phyloP scores from a whole-genome alignment of 176 grass and related monocot species.

The Phoenix dactylifera region DNA sequence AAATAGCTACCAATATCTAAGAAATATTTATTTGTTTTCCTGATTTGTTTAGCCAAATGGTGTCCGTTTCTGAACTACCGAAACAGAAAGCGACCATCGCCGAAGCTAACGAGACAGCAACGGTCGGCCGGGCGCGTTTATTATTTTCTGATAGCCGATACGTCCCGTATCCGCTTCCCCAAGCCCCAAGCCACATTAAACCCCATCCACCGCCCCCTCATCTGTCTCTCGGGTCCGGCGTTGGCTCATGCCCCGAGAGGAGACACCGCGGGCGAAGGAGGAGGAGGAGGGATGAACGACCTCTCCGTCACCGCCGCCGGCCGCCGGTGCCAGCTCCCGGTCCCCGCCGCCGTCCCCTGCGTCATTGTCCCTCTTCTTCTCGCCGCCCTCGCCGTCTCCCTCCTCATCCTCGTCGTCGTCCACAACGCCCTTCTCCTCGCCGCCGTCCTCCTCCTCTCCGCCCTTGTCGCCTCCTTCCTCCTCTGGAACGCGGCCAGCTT shows the following conservation, averaged over 20 bases:
- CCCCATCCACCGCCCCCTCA: no score
- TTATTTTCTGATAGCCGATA: no score
- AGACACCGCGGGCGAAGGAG: background rate
- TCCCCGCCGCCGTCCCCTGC: conserved; percentile 39
- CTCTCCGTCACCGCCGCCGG: conserved; percentile 33
- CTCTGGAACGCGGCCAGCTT: conserved; percentile 65
- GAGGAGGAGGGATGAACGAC: conserved; percentile 32
- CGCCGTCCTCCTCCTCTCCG: conserved; percentile 36
- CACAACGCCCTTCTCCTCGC: conserved; percentile 53
- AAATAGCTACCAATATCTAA: no score
- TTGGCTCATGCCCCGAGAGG: background rate
- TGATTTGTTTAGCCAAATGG: no score
- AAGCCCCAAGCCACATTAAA: no score
- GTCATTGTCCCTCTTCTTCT: conserved; percentile 57
- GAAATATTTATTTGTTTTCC: no score
- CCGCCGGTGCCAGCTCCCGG: conserved; percentile 6
- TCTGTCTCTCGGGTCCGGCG: no score
- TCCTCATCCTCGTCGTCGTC: conserved; percentile 73
- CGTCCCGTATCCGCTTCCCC: no score
- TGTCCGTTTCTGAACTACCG: no score
- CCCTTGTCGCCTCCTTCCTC: conserved; percentile 42
- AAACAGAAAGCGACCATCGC: no score
- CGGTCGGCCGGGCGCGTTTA: no score
- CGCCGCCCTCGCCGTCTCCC: conserved; percentile 51
- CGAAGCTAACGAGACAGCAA: no score